Evolutionary conservation across 495 filamentous ascomycete species (phyloP), one percentile per base, ranked within the genome.

Genomic region (Thermochaetoides thermophila): DNA sequence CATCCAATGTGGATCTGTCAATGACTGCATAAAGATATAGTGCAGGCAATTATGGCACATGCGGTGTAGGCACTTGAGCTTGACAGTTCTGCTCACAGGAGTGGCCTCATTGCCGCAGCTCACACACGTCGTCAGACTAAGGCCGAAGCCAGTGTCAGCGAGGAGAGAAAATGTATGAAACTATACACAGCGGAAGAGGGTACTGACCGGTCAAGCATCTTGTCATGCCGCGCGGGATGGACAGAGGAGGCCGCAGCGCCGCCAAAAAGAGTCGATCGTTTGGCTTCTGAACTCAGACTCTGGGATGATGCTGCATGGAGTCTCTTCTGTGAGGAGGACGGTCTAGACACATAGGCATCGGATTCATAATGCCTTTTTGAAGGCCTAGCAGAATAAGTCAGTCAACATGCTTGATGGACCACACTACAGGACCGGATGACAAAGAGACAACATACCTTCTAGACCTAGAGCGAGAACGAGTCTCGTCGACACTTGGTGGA

Each of bases 1-100:
- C 79, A 87, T 86, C 45, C 77, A 73, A 19, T 71, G 66, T 1
- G 81, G 78, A 49, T 86, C 78, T 22, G 64, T 75, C 37, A 84
- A 57, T 13, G 81, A 84, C 23, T 78, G 58, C 15, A 59, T 71
- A 52, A 89, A 91, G 40, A 73, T 66, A 13, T 74, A 69, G 45
- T 69, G 71, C 15, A 91, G 58, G 53, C 83, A 91, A 7, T 65
- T 45, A 34, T 77, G 58, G 51, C 83, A 91, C 77, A 82, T 84
- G 26, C 70, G 69, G 48, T 91, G 83, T 16, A 68, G 68, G 47
- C 83, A 91, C 36, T 69, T 64, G 25, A 86, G 68, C 43, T 77
- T 78, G 13, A 71, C 75, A 14, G 72, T 67, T 52, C 73, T 68
- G 31, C 61, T 59, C 25, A 60, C 44, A 1, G 73, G 69, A 3